Percentiles rank a stretch among this genome's conserved stretches.
Evolutionary conservation across 495 filamentous ascomycete genomes (phyloP).

Genomic region (Cercophora sp.): DNA sequence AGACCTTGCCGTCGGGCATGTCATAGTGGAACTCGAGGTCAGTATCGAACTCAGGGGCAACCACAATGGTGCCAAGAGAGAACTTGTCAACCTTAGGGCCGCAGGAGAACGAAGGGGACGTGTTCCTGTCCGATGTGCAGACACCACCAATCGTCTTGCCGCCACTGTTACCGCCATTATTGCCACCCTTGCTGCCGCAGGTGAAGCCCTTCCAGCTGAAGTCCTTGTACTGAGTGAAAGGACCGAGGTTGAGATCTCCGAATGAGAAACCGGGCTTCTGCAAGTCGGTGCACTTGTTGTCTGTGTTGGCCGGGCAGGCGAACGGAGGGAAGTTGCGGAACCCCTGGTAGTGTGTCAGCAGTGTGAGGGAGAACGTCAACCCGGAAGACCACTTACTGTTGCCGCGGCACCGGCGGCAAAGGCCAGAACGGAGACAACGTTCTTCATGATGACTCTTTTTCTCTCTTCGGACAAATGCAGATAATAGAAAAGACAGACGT

Average conservation of each 20-base stretch:
- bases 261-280: slow-evolving; percentile 71
- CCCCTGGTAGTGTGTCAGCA: slow-evolving; percentile 28
- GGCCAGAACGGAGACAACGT: slow-evolving; percentile 45
- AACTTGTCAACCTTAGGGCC: slow-evolving; percentile 55
- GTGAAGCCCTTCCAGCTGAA: slow-evolving; percentile 70
- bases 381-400: slow-evolving; percentile 43
- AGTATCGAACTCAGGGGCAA: slow-evolving; percentile 67
- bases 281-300: slow-evolving; percentile 69
- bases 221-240: slow-evolving; percentile 63
- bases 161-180: slow-evolving; percentile 45
- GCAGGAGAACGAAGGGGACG: slow-evolving; percentile 56
- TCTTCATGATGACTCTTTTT: slow-evolving; percentile 44
- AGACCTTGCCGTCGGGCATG: slow-evolving; percentile 74
- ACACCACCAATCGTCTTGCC: slow-evolving; percentile 62
- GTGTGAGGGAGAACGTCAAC: not conserved
- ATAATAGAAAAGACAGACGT: slow-evolving; percentile 19
- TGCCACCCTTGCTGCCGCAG: slow-evolving; percentile 55
- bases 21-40: slow-evolving; percentile 78
- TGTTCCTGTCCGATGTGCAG: slow-evolving; percentile 43
- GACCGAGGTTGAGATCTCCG: slow-evolving; percentile 55
- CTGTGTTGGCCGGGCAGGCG: slow-evolving; percentile 64
- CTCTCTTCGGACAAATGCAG: not conserved
- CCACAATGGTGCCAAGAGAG: slow-evolving; percentile 68
- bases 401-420: slow-evolving; percentile 57
- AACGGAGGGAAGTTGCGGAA: slow-evolving; percentile 61